Conservation (phyloP, 768 basidiomycete species). For the Termitomyces sp. region DNA sequence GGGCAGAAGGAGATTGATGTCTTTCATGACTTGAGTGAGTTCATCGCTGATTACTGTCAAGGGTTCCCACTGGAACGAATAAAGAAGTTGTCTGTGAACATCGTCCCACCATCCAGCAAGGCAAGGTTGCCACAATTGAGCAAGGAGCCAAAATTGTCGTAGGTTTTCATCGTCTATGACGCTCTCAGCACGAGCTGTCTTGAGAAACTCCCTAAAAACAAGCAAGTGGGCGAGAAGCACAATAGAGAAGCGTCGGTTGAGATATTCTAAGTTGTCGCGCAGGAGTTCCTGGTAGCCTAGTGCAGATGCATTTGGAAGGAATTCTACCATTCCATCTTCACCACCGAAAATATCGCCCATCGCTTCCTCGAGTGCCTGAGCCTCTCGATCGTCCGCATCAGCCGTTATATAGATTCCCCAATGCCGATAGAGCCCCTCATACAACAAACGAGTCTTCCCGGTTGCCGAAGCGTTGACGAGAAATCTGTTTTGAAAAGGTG, state of each 20-base stretch:
- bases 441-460: background rate
- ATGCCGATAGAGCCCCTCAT: background rate
- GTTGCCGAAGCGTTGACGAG: background rate
- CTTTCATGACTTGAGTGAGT: too few species aligned
- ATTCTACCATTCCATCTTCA: background rate
- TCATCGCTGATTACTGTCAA: background rate
- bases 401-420: background rate
- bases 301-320: background rate
- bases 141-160: background rate
- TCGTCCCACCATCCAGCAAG: background rate
- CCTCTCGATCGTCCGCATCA: background rate
- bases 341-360: background rate
- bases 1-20: too few species aligned
- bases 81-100: background rate
- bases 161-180: background rate
- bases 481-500: too few species aligned
- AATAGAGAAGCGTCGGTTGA: background rate
- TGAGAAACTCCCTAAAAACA: conserved; percentile 1
- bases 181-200: background rate
- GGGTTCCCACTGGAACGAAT: background rate
- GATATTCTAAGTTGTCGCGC: background rate
- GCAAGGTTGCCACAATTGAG: background rate
- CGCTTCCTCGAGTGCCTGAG: background rate
- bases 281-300: background rate
- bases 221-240: conserved; percentile 3